Percentiles rank a stretch among this genome's conserved stretches.
These are phyloP conservation scores for Schizopora paradoxa DNA, from an alignment of 1,284 basidiomycete species.

Conservation along the genomic window DNA sequence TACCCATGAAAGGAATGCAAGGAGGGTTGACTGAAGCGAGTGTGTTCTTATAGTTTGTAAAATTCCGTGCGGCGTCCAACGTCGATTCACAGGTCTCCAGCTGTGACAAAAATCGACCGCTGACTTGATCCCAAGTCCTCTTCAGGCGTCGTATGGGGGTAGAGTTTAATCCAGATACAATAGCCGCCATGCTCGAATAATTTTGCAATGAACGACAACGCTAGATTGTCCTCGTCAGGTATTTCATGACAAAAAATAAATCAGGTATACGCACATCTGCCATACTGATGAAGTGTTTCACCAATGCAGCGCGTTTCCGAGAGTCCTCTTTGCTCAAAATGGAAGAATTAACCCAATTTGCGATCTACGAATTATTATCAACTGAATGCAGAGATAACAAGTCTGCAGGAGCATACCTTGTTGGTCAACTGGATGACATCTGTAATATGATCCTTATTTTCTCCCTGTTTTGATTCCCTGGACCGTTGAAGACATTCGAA, in stretches of 20 bases:
- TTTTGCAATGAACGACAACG: conserved; percentile 89
- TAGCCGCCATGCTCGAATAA: conserved; percentile 94
- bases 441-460: conserved; percentile 74
- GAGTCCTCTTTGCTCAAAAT: conserved; percentile 85
- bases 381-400: conserved; percentile 3
- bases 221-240: conserved; percentile 36
- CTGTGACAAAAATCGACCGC: conserved; percentile 62
- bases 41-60: conserved; percentile 84
- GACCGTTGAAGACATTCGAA: conserved; percentile 88
- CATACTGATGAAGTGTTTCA: conserved; percentile 91
- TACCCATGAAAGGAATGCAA: conserved; percentile 97
- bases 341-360: conserved; percentile 92
- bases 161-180: conserved; percentile 92
- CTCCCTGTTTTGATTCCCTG: conserved; percentile 67
- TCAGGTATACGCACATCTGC: conserved; percentile 70
- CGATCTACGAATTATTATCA: conserved; percentile 47
- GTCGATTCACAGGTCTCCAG: conserved; percentile 73
- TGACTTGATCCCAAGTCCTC: conserved; percentile 92
- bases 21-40: conserved; percentile 87
- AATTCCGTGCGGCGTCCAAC: conserved; percentile 89
- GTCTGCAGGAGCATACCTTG: conserved; percentile 42
- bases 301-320: conserved; percentile 71
- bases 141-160: conserved; percentile 91
- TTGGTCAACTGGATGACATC: conserved; percentile 91
- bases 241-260: conserved; percentile 7